These are phyloP conservation scores for Trichosanthes cucumerina DNA, from an alignment of 306 rosid genomes.

Conservation along the genomic window DNA sequence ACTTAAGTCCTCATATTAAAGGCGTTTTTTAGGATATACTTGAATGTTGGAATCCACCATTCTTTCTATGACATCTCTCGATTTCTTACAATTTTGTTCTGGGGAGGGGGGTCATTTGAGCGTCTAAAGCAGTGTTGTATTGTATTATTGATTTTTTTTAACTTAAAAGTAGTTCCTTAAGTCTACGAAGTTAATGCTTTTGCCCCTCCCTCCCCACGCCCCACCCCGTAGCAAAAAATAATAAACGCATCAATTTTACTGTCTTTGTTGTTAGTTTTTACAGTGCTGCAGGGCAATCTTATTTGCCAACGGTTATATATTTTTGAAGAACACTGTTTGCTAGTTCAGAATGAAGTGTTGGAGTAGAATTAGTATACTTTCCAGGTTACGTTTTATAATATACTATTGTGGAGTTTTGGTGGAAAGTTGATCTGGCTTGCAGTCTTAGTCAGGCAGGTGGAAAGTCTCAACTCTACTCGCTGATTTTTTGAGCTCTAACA, in stretches of 20 bases:
- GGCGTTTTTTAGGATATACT: constrained; percentile 29
- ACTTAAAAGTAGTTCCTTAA: constrained; percentile 28
- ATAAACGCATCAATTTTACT: background rate
- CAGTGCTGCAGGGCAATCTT: background rate
- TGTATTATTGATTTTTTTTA: constrained; percentile 33
- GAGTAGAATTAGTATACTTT: background rate
- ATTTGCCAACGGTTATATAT: background rate
- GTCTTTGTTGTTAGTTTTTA: background rate
- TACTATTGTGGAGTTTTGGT: background rate
- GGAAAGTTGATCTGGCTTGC: background rate
- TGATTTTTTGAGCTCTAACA: background rate
- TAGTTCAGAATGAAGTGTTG: background rate
- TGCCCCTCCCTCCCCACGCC: background rate
- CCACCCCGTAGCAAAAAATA: background rate
- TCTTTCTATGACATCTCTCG: constrained; percentile 10
- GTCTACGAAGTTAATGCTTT: constrained; percentile 1
- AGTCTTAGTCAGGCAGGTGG: background rate
- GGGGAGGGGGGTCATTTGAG: constrained; percentile 6
- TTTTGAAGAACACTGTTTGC: background rate
- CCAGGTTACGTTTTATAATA: background rate
- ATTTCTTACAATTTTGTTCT: constrained; percentile 9
- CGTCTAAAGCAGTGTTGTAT: constrained; percentile 44
- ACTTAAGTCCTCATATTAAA: constrained; percentile 24
- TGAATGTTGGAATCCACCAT: constrained; percentile 21
- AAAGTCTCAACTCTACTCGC: background rate